Conservation (phyloP, 352 stramenopile species). For the Phytophthora podocarpi region DNA sequence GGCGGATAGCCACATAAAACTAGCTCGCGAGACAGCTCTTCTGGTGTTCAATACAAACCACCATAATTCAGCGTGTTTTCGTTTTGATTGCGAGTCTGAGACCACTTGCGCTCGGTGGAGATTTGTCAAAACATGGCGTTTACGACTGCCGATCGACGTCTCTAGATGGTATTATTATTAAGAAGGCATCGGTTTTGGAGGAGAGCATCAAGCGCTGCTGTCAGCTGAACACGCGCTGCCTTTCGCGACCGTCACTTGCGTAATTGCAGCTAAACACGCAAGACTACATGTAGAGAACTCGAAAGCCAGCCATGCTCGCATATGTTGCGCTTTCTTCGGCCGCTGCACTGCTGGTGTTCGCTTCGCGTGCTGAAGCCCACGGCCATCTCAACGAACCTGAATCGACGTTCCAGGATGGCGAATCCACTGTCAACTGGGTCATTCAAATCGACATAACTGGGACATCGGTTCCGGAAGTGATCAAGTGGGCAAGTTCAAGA, state of each 20-base stretch:
- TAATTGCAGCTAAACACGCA: not conserved
- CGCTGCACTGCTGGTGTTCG: conserved; percentile 7
- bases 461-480: conserved; percentile 30
- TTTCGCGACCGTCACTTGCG: not conserved
- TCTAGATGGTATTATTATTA: too few relatives aligned
- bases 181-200: too few relatives aligned
- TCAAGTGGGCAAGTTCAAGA: conserved; percentile 33
- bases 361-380: conserved; percentile 15
- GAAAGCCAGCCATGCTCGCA: not conserved
- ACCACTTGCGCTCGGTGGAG: too few relatives aligned
- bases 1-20: too few relatives aligned
- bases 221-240: too few relatives aligned
- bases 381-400: conserved; percentile 24
- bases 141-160: too few relatives aligned
- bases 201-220: too few relatives aligned
- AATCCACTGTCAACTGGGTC: conserved; percentile 19
- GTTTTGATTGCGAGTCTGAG: too few relatives aligned
- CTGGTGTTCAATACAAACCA: too few relatives aligned
- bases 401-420: conserved; percentile 16
- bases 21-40: too few relatives aligned
- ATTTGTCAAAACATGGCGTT: not conserved
- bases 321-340: conserved; percentile 2
- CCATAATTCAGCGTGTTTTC: too few relatives aligned
- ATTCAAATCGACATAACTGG: conserved; percentile 31
- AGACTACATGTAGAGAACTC: too few relatives aligned